Base-by-base conservation (phyloP, 2,329 filamentous ascomycete species). In the Pseudohalonectria lignicola region DNA sequence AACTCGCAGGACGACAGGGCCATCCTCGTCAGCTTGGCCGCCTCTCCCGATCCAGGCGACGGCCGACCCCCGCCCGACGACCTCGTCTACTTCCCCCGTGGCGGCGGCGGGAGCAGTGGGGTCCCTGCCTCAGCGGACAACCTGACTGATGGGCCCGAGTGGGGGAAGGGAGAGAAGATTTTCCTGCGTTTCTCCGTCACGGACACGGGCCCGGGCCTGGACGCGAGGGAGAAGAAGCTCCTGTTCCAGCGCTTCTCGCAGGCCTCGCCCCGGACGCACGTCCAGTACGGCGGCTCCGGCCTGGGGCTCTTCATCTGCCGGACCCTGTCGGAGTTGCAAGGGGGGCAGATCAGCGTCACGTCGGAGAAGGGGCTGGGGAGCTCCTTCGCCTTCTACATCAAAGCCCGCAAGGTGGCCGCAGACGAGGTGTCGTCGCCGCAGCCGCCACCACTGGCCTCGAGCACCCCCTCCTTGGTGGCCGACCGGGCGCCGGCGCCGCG, bases 201-300 rank as follows among this genome's bases (percentile, higher is more conserved):
- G 39, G 82, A 86, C 47, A 86, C 80, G 0, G 82, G 82, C 1
- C 70, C 81, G 23, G 82, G 82, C 0, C 64, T 92, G 11, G 79
- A 69, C 7, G 67, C 76, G 2, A 70, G 79, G 40, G 83, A 88
- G 50, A 84, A 79, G 59, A 76, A 77, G 30, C 67, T 78, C 33
- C 67, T 92, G 0, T 90, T 90, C 56, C 75, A 85, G 47, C 72
- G 82, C n/a, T 90, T 88, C 53, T 77, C 79, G 9, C 84, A 90
- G 56, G 78, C 82, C 1, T 84, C 74, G 23, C 80, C 82, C 1
- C 74, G 77, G 33, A 87, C 82, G 0, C 82, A 86, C 43, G 78
- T 85, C 2, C 75, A 84, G 43, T 88, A 88, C 44, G 84, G 84
- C 18, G 84, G 84, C 1, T 83, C 78, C 0, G 84, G 84, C 0